Evolutionary conservation across 2,329 filamentous ascomycete genomes (phyloP).

Genomic region (Fusarium siculi): DNA sequence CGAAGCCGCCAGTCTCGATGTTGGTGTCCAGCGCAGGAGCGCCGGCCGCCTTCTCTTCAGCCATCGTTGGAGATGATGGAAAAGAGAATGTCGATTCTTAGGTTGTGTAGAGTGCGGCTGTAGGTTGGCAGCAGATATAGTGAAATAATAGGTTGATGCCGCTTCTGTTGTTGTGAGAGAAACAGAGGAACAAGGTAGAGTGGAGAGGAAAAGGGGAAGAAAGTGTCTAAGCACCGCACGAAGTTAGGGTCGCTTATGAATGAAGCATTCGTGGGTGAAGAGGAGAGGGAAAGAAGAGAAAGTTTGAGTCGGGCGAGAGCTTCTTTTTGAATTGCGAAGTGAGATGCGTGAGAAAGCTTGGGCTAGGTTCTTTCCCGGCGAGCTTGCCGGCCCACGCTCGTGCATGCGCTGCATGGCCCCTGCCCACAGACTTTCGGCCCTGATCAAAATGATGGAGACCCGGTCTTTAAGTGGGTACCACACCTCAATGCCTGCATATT

Average conservation of each 20-base stretch:
- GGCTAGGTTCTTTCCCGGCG: constrained; percentile 37
- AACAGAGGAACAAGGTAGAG: constrained; percentile 43
- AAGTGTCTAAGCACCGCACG: constrained; percentile 61
- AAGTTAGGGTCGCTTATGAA: constrained; percentile 57
- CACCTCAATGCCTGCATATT: constrained; percentile 32
- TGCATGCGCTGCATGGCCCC: constrained; percentile 30
- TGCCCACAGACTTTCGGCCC: constrained; percentile 44
- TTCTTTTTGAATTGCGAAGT: constrained; percentile 53
- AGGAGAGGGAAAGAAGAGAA: constrained; percentile 51
- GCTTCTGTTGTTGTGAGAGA: constrained; percentile 34
- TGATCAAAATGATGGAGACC: constrained; percentile 39
- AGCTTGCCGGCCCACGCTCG: constrained; percentile 41
- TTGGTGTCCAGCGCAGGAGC: constrained; percentile 70
- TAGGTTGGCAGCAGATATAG: constrained; percentile 38
- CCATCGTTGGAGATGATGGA: constrained; percentile 54
- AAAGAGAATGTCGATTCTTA: constrained; percentile 31
- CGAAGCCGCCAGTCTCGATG: constrained; percentile 72
- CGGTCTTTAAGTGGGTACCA: constrained; percentile 32
- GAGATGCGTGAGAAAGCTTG: constrained; percentile 33
- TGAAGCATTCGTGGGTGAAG: constrained; percentile 63
- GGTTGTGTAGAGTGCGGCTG: constrained; percentile 33
- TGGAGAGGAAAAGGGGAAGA: constrained; percentile 41
- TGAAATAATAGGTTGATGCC: constrained; percentile 34
- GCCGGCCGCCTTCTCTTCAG: constrained; percentile 63
- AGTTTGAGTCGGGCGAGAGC: constrained; percentile 48